Conservation (phyloP, 2,329 filamentous ascomycete genomes). For the Pezicula radicicola region DNA sequence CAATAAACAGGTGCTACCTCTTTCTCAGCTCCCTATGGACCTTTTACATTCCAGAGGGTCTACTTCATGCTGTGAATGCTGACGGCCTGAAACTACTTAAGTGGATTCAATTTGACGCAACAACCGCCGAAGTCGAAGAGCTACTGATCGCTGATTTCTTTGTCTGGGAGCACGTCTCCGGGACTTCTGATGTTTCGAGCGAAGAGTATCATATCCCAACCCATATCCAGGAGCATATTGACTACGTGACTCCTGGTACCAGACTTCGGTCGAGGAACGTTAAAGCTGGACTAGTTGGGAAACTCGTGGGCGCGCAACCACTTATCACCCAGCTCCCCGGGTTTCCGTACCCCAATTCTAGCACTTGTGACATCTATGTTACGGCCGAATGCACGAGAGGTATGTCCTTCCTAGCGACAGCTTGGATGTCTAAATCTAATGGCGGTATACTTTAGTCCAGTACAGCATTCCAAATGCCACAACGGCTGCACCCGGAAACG, state of each 20-base stretch:
- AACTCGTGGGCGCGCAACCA: slow-evolving; percentile 8
- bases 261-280: slow-evolving; percentile 34
- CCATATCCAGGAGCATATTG: slow-evolving; percentile 44
- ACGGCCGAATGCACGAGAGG: slow-evolving; percentile 21
- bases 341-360: slow-evolving; percentile 18
- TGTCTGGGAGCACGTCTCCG: slow-evolving; percentile 55
- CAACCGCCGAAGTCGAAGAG: slow-evolving; percentile 28
- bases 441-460: slow-evolving; percentile 20
- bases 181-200: slow-evolving; percentile 24
- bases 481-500: slow-evolving; percentile 33
- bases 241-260: slow-evolving; percentile 55
- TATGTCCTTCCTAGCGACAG: not conserved
- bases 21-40: no score
- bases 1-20: no score
- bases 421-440: not conserved
- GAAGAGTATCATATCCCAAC: slow-evolving; percentile 47
- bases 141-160: slow-evolving; percentile 47
- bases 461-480: slow-evolving; percentile 40
- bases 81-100: slow-evolving; percentile 6
- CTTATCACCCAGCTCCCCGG: slow-evolving; percentile 18
- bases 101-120: slow-evolving; percentile 34
- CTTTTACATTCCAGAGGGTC: not conserved
- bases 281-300: slow-evolving; percentile 11
- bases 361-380: slow-evolving; percentile 19
- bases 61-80: not conserved